Evolutionary conservation across 768 basidiomycete genomes (phyloP).

Genomic region (Boletus subparvulus): DNA sequence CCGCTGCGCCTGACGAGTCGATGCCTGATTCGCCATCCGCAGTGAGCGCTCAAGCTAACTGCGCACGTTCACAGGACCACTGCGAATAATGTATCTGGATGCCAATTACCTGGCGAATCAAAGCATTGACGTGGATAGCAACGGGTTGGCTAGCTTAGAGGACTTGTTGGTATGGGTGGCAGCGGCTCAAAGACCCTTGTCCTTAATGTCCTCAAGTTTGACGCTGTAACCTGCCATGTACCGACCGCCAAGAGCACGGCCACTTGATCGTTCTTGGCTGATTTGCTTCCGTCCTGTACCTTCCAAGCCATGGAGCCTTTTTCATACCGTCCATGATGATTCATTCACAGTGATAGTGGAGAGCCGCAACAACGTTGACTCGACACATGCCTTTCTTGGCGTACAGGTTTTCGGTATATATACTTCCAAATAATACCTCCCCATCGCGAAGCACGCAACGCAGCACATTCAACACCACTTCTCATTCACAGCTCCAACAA

Average conservation of each 20-base stretch:
- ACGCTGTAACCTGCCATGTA: background rate
- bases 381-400: conserved; percentile 5
- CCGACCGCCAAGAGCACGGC: background rate
- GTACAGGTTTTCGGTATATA: background rate
- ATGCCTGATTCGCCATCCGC: background rate
- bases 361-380: background rate
- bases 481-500: background rate
- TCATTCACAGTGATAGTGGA: background rate
- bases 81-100: background rate
- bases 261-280: background rate
- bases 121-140: background rate
- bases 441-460: background rate
- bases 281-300: conserved; percentile 1
- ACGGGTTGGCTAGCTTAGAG: background rate
- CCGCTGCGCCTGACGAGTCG: too few relatives aligned
- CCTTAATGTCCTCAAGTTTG: background rate
- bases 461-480: background rate
- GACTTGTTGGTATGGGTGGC: too few relatives aligned
- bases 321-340: background rate
- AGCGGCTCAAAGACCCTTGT: too few relatives aligned
- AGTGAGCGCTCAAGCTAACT: background rate
- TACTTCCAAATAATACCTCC: background rate
- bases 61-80: too few relatives aligned
- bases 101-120: background rate
- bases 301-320: background rate